Evolutionary conservation across 2,329 filamentous ascomycete species (phyloP).

Genomic region (Penicillium psychrosexuale): DNA sequence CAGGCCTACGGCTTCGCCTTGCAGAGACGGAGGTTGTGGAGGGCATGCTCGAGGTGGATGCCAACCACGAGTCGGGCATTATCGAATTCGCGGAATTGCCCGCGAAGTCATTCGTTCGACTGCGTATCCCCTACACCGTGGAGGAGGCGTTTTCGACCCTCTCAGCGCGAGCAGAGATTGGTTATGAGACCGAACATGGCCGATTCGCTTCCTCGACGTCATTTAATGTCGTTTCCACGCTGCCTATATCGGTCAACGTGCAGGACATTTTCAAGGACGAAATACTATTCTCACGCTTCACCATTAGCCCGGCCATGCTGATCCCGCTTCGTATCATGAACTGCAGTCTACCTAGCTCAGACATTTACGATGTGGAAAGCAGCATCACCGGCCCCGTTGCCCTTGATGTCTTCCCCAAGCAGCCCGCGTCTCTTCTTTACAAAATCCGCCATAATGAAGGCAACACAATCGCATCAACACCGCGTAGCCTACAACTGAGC

Average conservation of each 20-base stretch:
- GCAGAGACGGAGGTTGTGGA: slow-evolving; percentile 48
- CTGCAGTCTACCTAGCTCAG: slow-evolving; percentile 67
- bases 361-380: slow-evolving; percentile 57
- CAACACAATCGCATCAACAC: slow-evolving; percentile 21
- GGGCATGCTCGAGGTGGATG: slow-evolving; percentile 42
- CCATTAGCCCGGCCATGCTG: slow-evolving; percentile 73
- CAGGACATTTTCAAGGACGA: slow-evolving; percentile 90
- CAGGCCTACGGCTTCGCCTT: slow-evolving; percentile 57
- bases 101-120: slow-evolving; percentile 30
- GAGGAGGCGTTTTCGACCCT: slow-evolving; percentile 73
- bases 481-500: slow-evolving; percentile 54
- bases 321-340: slow-evolving; percentile 72
- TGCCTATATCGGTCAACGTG: slow-evolving; percentile 91
- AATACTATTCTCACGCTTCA: slow-evolving; percentile 82
- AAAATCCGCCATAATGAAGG: slow-evolving; percentile 55
- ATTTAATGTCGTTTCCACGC: slow-evolving; percentile 64
- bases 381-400: slow-evolving; percentile 43
- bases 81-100: slow-evolving; percentile 43
- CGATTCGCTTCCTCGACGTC: slow-evolving; percentile 62
- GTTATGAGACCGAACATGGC: slow-evolving; percentile 66
- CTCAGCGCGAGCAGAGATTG: slow-evolving; percentile 70
- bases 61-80: slow-evolving; percentile 46
- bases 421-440: slow-evolving; percentile 78
- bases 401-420: slow-evolving; percentile 71
- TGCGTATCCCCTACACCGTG: slow-evolving; percentile 76